A percentile compares a stretch with the other conserved stretches of the same genome.
These are phyloP conservation scores for Plasmodium sp. DNA, from an alignment of 169 alveolate genomes.

Conservation along the genomic window DNA sequence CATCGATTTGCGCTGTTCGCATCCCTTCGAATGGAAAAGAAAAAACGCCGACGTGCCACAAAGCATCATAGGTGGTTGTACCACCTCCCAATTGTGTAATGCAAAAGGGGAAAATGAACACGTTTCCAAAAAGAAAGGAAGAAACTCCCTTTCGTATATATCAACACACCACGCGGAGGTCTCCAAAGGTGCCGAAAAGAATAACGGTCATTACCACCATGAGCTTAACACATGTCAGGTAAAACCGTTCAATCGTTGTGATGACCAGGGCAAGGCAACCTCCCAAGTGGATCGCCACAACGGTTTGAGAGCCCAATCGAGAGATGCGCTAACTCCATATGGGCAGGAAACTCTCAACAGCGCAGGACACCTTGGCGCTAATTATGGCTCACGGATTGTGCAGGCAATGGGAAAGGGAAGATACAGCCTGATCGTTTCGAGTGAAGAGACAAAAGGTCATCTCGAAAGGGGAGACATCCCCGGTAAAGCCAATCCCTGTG, in stretches of 20 bases:
- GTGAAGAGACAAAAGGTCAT: background rate
- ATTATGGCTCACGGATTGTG: background rate
- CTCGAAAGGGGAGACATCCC: background rate
- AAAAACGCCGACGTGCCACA: background rate
- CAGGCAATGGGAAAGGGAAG: background rate
- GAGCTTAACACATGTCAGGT: background rate
- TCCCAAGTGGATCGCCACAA: background rate
- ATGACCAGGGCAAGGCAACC: background rate
- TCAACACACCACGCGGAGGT: background rate
- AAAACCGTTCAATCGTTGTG: background rate
- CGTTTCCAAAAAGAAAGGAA: background rate
- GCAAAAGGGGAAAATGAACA: background rate
- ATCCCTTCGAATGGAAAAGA: background rate
- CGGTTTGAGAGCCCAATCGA: background rate
- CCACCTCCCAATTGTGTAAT: background rate
- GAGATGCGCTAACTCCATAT: background rate
- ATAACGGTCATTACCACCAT: background rate
- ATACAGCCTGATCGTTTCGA: constrained; percentile 1
- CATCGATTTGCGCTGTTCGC: background rate
- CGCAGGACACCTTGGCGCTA: background rate
- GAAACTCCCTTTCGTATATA: background rate
- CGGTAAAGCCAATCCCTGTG: background rate
- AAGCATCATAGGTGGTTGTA: background rate
- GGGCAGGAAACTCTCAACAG: background rate
- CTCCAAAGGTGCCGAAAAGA: background rate